Evolutionary conservation across 345 rosid genomes (phyloP).

Genomic region (Corchorus capsularis): DNA sequence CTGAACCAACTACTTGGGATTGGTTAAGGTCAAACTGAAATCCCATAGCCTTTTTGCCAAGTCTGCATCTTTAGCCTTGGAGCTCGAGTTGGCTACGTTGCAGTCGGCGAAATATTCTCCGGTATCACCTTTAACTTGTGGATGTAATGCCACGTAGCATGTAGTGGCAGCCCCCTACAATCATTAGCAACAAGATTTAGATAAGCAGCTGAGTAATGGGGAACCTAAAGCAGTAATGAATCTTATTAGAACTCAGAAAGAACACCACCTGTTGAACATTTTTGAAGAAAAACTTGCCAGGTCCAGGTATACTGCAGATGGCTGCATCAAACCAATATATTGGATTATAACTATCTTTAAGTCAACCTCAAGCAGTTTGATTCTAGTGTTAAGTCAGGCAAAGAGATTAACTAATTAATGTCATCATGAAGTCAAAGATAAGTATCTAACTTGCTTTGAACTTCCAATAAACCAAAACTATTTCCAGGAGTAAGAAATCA

Average conservation of each 20-base stretch:
- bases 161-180: slow-evolving; percentile 82
- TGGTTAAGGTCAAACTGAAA: slow-evolving; percentile 55
- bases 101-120: slow-evolving; percentile 64
- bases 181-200: neutral
- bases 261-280: slow-evolving; percentile 62
- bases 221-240: neutral
- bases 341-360: too few relatives aligned
- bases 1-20: slow-evolving; percentile 1
- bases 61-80: slow-evolving; percentile 47
- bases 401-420: too few relatives aligned
- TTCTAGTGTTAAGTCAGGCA: too few relatives aligned
- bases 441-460: too few relatives aligned
- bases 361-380: too few relatives aligned
- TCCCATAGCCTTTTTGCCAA: slow-evolving; percentile 69
- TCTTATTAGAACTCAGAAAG: neutral
- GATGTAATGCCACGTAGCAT: slow-evolving; percentile 75
- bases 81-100: slow-evolving; percentile 43
- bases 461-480: too few relatives aligned
- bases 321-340: slow-evolving; percentile 35
- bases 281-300: slow-evolving; percentile 55
- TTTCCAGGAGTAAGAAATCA: too few relatives aligned
- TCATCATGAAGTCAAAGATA: too few relatives aligned
- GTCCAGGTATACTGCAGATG: slow-evolving; percentile 21
- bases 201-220: slow-evolving; percentile 1
- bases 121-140: slow-evolving; percentile 61